A percentile compares a stretch with the other conserved stretches of the same genome.
These are phyloP conservation scores for Juglanconis oblonga DNA, from an alignment of 2,329 filamentous ascomycete species.

Conservation along the genomic window DNA sequence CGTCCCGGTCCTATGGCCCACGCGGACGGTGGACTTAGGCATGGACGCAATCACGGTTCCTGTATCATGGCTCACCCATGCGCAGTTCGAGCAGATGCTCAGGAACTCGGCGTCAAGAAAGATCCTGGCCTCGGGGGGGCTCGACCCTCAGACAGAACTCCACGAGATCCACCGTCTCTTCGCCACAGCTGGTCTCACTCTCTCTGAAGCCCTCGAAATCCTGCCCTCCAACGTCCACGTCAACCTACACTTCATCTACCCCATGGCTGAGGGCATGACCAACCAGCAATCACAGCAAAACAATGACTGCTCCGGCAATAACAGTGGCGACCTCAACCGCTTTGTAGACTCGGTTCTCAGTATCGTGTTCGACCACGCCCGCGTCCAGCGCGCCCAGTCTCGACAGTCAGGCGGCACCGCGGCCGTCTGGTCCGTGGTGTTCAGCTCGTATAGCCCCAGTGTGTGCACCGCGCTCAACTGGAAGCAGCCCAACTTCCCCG, in stretches of 20 bases:
- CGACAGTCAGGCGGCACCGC: conserved; percentile 45
- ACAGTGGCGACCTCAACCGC: conserved; percentile 77
- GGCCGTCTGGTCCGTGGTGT: conserved; percentile 81
- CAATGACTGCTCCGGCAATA: conserved; percentile 54
- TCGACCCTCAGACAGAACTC: conserved; percentile 39
- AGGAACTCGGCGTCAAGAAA: conserved; percentile 38
- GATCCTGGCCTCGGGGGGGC: conserved; percentile 44
- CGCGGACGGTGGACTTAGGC: conserved; percentile 74
- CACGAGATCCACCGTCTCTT: conserved; percentile 66
- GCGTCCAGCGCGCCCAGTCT: conserved; percentile 59
- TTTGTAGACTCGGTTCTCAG: conserved; percentile 82
- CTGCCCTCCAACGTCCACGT: conserved; percentile 80
- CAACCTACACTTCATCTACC: conserved; percentile 90
- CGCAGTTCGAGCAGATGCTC: conserved; percentile 63
- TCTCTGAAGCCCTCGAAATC: conserved; percentile 71
- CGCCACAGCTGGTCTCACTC: conserved; percentile 72
- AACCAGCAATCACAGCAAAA: conserved; percentile 31
- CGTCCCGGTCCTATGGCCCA: conserved; percentile 81
- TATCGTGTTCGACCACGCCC: conserved; percentile 88
- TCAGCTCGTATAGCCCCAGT: conserved; percentile 87
- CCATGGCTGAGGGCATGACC: conserved; percentile 69
- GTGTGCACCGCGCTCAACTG: conserved; percentile 95
- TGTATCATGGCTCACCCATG: conserved; percentile 72
- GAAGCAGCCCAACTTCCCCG: conserved; percentile 98
- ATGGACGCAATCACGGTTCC: conserved; percentile 70